Percentiles rank a stretch among this genome's conserved stretches.
Evolutionary conservation across 2,329 filamentous ascomycete species (phyloP).

Genomic region (Fusarium bulbicola): DNA sequence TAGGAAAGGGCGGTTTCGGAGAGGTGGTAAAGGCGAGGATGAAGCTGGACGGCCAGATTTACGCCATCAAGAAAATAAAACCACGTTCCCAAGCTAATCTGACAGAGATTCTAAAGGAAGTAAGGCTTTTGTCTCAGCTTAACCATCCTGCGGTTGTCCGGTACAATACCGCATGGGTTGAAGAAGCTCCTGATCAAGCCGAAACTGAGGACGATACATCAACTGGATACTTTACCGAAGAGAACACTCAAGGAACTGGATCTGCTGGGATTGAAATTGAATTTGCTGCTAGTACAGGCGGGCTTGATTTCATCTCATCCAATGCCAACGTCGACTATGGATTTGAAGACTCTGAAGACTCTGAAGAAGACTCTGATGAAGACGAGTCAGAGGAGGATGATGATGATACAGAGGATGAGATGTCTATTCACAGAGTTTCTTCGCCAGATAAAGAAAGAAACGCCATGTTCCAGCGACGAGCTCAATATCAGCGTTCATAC

Average conservation of each 20-base stretch:
- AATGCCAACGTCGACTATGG: slow-evolving; percentile 83
- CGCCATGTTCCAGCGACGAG: slow-evolving; percentile 42
- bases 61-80: slow-evolving; percentile 96
- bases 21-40: slow-evolving; percentile 96
- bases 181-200: slow-evolving; percentile 68
- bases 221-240: slow-evolving; percentile 57
- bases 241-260: slow-evolving; percentile 49
- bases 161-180: slow-evolving; percentile 96
- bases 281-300: slow-evolving; percentile 78
- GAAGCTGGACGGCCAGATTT: slow-evolving; percentile 91
- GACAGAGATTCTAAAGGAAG: slow-evolving; percentile 84
- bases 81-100: slow-evolving; percentile 81
- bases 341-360: slow-evolving; percentile 56
- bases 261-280: slow-evolving; percentile 59
- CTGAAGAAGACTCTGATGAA: slow-evolving; percentile 57
- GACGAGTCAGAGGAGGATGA: slow-evolving; percentile 59
- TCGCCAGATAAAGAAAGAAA: slow-evolving; percentile 47
- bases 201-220: slow-evolving; percentile 67
- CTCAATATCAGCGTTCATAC: slow-evolving; percentile 60
- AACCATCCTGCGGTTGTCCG: slow-evolving; percentile 88
- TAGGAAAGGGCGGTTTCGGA: slow-evolving; percentile 95
- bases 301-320: slow-evolving; percentile 93
- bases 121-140: slow-evolving; percentile 87
- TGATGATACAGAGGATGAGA: slow-evolving; percentile 51
- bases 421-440: slow-evolving; percentile 35